A percentile compares a stretch with the other conserved stretches of the same genome.
phyloP scores from a whole-genome alignment of 2,329 filamentous ascomycete species.

The Ilyonectria mors-panacis region DNA sequence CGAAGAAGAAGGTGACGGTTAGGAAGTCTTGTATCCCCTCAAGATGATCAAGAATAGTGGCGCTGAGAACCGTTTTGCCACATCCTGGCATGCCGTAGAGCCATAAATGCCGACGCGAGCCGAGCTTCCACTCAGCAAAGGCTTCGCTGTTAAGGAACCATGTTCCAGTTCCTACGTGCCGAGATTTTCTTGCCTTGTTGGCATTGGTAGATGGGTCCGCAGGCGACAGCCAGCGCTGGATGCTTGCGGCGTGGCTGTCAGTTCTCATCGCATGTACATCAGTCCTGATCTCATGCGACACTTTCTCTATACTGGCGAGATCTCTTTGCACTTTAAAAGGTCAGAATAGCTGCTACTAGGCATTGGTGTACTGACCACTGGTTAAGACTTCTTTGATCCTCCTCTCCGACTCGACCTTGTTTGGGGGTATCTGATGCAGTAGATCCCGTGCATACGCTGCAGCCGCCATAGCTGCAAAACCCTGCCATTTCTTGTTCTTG shows the following conservation, averaged over 20 bases:
- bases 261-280: not conserved
- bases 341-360: not conserved
- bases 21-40: not conserved
- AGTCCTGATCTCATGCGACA: not conserved
- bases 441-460: not conserved
- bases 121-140: slow-evolving; percentile 33
- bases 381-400: not conserved
- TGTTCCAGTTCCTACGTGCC: slow-evolving; percentile 24
- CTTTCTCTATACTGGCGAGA: not conserved
- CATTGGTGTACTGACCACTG: not conserved
- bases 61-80: slow-evolving; percentile 40
- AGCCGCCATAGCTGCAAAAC: slow-evolving; percentile 40
- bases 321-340: not conserved
- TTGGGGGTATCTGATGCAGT: not conserved
- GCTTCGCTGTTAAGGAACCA: slow-evolving; percentile 31
- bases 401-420: not conserved
- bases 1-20: slow-evolving; percentile 39
- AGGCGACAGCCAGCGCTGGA: slow-evolving; percentile 35
- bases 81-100: slow-evolving; percentile 36
- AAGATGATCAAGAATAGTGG: slow-evolving; percentile 36
- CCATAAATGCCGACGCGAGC: slow-evolving; percentile 38
- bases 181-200: slow-evolving; percentile 21
- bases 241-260: not conserved
- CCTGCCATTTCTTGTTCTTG: slow-evolving; percentile 56
- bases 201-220: slow-evolving; percentile 29